Evolutionary conservation across 441 rosid species (phyloP).

Genomic region (Arabidopsis hybrid): DNA sequence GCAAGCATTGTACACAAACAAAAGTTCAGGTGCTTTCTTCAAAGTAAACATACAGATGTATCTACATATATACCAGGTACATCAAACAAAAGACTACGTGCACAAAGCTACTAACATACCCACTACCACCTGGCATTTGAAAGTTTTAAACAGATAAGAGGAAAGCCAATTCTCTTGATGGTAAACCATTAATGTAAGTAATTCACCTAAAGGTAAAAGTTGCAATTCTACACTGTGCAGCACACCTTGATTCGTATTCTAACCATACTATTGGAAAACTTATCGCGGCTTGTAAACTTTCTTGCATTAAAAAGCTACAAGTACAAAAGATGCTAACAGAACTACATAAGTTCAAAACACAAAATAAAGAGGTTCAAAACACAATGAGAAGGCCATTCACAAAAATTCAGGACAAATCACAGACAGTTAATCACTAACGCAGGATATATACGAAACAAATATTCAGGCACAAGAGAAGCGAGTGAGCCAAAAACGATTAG

Average conservation of each 20-base stretch:
- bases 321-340: not conserved
- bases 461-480: slow-evolving; percentile 8
- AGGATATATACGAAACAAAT: not conserved
- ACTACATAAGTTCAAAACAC: slow-evolving; percentile 11
- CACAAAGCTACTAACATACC: slow-evolving; percentile 1
- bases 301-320: not conserved
- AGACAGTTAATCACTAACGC: not conserved
- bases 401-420: not conserved
- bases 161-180: not conserved
- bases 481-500: slow-evolving; percentile 16
- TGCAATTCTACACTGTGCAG: not conserved
- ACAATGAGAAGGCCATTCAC: slow-evolving; percentile 8
- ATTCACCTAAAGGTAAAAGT: not conserved
- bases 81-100: slow-evolving; percentile 5
- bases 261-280: not conserved
- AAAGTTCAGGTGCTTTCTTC: slow-evolving; percentile 24
- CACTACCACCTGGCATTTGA: slow-evolving; percentile 25
- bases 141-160: not conserved
- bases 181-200: not conserved
- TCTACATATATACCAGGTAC: not conserved
- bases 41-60: slow-evolving; percentile 2
- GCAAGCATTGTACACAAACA: slow-evolving; percentile 31
- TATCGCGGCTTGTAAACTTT: not conserved
- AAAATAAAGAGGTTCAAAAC: not conserved
- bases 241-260: not conserved